Percentiles rank a stretch among this genome's conserved stretches.
phyloP scores from a whole-genome alignment of 2,329 filamentous ascomycete species.

The Venturiaceae sp. region DNA sequence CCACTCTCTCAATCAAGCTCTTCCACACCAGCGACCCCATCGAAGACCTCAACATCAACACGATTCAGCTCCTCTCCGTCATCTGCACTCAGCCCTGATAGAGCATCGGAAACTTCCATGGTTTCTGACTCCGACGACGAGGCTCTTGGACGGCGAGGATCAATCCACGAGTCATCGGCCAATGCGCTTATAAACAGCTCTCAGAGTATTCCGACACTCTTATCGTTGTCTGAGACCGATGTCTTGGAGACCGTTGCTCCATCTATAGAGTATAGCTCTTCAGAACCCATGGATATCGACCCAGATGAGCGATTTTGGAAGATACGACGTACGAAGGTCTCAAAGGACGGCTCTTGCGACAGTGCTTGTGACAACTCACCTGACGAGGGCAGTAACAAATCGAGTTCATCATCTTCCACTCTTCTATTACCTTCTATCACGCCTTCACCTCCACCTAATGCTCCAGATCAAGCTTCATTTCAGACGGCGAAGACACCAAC shows the following conservation, averaged over 20 bases:
- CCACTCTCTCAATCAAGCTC: background rate
- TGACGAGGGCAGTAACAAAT: slow-evolving; percentile 14
- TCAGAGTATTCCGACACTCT: slow-evolving; percentile 26
- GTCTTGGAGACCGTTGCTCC: background rate
- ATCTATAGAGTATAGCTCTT: background rate
- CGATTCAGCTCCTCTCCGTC: background rate
- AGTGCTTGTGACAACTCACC: background rate
- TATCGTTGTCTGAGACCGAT: slow-evolving; percentile 11
- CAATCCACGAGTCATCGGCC: slow-evolving; percentile 21
- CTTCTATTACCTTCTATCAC: slow-evolving; percentile 15
- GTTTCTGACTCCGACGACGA: background rate
- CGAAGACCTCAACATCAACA: background rate
- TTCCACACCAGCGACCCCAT: background rate
- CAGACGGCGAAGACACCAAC: background rate
- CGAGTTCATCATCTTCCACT: slow-evolving; percentile 18
- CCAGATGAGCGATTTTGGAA: background rate
- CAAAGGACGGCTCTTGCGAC: slow-evolving; percentile 2
- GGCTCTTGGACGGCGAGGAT: background rate
- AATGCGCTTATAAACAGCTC: slow-evolving; percentile 34
- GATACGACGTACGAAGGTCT: background rate
- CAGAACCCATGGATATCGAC: background rate
- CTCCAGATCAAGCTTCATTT: background rate
- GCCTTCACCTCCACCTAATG: slow-evolving; percentile 13
- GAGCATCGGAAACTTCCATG: background rate
- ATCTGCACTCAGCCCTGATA: background rate